Evolutionary conservation across 768 basidiomycete species (phyloP).

Genomic region (Boletus subparvulus): DNA sequence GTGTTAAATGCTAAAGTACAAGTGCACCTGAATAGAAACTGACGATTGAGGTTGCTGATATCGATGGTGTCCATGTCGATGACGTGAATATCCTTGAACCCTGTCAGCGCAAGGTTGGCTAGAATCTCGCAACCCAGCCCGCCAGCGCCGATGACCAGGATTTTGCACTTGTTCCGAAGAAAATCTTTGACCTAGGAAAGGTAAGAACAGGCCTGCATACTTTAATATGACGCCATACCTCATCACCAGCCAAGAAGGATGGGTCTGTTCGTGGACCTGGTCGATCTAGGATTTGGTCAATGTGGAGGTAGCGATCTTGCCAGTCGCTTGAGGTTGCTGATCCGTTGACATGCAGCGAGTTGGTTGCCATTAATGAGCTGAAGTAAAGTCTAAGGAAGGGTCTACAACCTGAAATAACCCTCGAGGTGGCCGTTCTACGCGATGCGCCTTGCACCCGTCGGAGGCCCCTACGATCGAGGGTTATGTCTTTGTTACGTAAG

Average conservation of each 20-base stretch:
- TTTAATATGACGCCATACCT: constrained; percentile 44
- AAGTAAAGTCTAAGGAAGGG: constrained; percentile 10
- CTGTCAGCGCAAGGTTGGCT: constrained; percentile 91
- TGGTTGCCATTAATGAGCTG: constrained; percentile 23
- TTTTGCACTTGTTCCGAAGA: constrained; percentile 79
- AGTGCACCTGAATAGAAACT: constrained; percentile 90
- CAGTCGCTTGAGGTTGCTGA: constrained; percentile 42
- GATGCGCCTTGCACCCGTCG: background rate
- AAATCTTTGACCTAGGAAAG: constrained; percentile 77
- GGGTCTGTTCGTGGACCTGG: constrained; percentile 90
- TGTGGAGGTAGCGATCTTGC: constrained; percentile 69
- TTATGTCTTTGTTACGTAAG: constrained; percentile 27
- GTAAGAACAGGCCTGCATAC: background rate
- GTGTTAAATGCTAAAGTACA: background rate
- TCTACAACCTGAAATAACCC: constrained; percentile 9
- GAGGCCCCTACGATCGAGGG: constrained; percentile 1
- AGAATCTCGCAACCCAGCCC: constrained; percentile 98
- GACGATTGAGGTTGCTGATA: constrained; percentile 96
- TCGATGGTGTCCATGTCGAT: constrained; percentile 99
- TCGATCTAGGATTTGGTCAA: constrained; percentile 83
- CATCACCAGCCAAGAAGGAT: constrained; percentile 77
- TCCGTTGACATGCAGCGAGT: constrained; percentile 35
- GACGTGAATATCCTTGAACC: constrained; percentile 98
- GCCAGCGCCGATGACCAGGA: constrained; percentile 97
- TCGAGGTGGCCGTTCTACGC: constrained; percentile 1